These are phyloP conservation scores for Borealophlyctis nickersoniae DNA, from an alignment of 192 early-diverging fungal species.

Conservation along the genomic window DNA sequence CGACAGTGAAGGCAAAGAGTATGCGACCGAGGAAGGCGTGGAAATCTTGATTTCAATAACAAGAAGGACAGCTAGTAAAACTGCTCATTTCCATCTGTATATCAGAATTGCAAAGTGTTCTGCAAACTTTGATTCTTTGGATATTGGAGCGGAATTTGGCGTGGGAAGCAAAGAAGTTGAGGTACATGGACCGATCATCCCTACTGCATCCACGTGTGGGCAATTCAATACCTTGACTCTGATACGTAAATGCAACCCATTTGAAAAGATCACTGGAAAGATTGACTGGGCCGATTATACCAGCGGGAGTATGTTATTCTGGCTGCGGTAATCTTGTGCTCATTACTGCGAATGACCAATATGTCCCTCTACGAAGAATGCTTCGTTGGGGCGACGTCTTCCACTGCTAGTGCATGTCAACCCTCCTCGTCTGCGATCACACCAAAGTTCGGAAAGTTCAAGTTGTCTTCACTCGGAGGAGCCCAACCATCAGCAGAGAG, in stretches of 20 bases:
- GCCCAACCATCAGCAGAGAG: not conserved
- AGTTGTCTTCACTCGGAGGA: not conserved
- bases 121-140: not conserved
- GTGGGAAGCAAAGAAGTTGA: constrained; percentile 14
- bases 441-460: not conserved
- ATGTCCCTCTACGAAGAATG: not conserved
- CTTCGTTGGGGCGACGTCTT: not conserved
- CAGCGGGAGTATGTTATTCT: constrained; percentile 14
- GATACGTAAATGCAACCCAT: too few relatives aligned
- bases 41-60: not conserved
- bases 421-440: not conserved
- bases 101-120: constrained; percentile 4
- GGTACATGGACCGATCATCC: not conserved
- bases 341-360: not conserved
- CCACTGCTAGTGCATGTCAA: not conserved
- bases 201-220: not conserved
- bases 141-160: not conserved
- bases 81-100: not conserved
- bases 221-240: not conserved
- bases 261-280: constrained; percentile 2
- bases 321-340: not conserved
- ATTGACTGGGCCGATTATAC: constrained; percentile 10
- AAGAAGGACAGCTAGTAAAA: not conserved
- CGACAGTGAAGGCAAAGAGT: constrained; percentile 27
- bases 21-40: not conserved